A percentile compares a stretch with the other conserved stretches of the same genome.
These are phyloP conservation scores for Trametes cingulata DNA, from an alignment of 768 basidiomycete genomes.

Conservation along the genomic window DNA sequence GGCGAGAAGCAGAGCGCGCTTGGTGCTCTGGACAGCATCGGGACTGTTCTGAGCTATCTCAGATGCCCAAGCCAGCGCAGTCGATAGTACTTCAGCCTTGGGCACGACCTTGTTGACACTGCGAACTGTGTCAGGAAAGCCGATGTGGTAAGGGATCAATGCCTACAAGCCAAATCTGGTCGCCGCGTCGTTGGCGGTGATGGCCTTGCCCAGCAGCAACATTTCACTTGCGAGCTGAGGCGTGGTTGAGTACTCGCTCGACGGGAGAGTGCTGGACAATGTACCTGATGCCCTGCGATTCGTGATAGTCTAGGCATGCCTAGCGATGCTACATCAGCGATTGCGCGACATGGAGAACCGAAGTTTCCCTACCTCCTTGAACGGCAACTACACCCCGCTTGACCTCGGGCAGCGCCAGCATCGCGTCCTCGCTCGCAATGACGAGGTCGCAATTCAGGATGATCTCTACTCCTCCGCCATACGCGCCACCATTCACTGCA, in stretches of 20 bases:
- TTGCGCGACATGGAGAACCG: neutral
- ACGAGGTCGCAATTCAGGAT: slow-evolving; percentile 79
- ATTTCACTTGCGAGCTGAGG: slow-evolving; percentile 70
- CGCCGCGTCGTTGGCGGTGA: slow-evolving; percentile 67
- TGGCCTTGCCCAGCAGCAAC: slow-evolving; percentile 68
- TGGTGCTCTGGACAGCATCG: slow-evolving; percentile 77
- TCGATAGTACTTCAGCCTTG: slow-evolving; percentile 50
- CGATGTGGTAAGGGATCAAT: neutral
- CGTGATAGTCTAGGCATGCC: slow-evolving; percentile 69
- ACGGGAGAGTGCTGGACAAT: slow-evolving; percentile 19
- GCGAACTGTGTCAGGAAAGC: neutral
- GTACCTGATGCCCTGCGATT: slow-evolving; percentile 75
- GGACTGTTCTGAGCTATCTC: slow-evolving; percentile 68
- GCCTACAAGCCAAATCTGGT: slow-evolving; percentile 72
- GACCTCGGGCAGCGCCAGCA: slow-evolving; percentile 77
- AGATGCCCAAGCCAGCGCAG: slow-evolving; percentile 63
- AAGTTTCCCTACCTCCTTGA: slow-evolving; percentile 53
- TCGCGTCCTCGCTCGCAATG: slow-evolving; percentile 63
- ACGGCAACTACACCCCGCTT: slow-evolving; percentile 73
- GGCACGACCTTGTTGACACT: slow-evolving; percentile 77
- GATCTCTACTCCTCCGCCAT: slow-evolving; percentile 38
- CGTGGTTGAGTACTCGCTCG: neutral
- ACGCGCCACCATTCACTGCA: slow-evolving; percentile 70
- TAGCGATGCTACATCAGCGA: slow-evolving; percentile 2
- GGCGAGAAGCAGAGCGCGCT: slow-evolving; percentile 60